Evolutionary conservation across 768 basidiomycete species (phyloP).

Genomic region (Macrolepiota fuliginosa): DNA sequence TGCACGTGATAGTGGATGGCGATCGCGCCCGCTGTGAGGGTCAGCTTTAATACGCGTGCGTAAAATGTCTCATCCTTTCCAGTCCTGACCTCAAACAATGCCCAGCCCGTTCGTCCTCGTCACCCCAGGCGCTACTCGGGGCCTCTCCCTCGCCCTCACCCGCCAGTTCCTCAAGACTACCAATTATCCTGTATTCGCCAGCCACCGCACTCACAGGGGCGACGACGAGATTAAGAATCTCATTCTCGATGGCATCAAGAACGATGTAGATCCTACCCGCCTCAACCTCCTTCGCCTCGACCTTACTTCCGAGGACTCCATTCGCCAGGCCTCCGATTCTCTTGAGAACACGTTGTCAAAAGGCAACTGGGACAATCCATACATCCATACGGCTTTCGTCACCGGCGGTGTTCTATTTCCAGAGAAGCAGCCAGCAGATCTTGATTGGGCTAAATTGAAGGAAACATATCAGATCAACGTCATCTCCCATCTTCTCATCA

Average conservation of each 20-base stretch:
- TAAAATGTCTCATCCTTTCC: slow-evolving; percentile 6
- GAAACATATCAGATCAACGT: slow-evolving; percentile 56
- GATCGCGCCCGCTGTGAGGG: neutral
- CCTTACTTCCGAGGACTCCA: slow-evolving; percentile 49
- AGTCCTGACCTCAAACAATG: slow-evolving; percentile 13
- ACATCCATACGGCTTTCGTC: slow-evolving; percentile 53
- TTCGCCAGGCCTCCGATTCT: slow-evolving; percentile 42
- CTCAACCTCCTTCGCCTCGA: slow-evolving; percentile 48
- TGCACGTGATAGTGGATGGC: slow-evolving; percentile 8
- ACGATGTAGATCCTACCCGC: slow-evolving; percentile 39
- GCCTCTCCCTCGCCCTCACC: slow-evolving; percentile 53
- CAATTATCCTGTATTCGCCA: slow-evolving; percentile 51
- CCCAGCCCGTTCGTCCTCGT: slow-evolving; percentile 48
- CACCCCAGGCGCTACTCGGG: slow-evolving; percentile 51
- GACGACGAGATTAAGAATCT: slow-evolving; percentile 33
- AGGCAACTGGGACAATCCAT: slow-evolving; percentile 28
- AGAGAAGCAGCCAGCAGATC: slow-evolving; percentile 50
- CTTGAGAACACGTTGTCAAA: slow-evolving; percentile 33
- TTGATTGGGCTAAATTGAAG: slow-evolving; percentile 37
- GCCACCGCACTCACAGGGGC: slow-evolving; percentile 38
- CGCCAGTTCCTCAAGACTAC: slow-evolving; percentile 52
- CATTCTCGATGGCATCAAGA: slow-evolving; percentile 39
- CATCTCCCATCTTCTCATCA: slow-evolving; percentile 56
- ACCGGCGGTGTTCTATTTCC: slow-evolving; percentile 53
- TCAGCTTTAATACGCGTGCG: neutral